phyloP scores from a whole-genome alignment of 768 basidiomycete genomes.

The Podaxis sp. region DNA sequence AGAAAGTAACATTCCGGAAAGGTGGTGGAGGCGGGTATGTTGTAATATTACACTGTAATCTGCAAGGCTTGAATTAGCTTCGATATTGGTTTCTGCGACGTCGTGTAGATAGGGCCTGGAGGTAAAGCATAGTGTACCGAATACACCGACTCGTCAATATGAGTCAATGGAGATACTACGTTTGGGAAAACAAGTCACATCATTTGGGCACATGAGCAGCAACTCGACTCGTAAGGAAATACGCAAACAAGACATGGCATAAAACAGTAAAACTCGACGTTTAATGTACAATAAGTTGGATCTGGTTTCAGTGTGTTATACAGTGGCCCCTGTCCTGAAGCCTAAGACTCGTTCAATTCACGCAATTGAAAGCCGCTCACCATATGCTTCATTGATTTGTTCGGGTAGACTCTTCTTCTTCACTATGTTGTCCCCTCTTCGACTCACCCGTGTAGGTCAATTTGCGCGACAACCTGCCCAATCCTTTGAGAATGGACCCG shows the following conservation, averaged over 20 bases:
- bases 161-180: no score
- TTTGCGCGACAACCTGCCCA: background rate
- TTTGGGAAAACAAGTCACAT: no score
- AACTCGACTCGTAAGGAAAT: no score
- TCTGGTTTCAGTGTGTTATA: background rate
- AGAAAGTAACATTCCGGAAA: background rate
- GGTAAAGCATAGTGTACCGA: no score
- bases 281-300: no score
- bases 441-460: background rate
- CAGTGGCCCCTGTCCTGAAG: background rate
- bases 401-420: background rate
- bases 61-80: background rate
- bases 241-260: no score
- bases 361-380: background rate
- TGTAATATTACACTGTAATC: background rate
- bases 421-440: background rate
- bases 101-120: background rate
- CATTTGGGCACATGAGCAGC: no score
- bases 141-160: no score
- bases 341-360: background rate
- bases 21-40: background rate
- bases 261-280: no score
- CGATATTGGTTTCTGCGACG: background rate
- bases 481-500: conserved; percentile 2
- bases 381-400: background rate